Conservation (phyloP, 2,329 filamentous ascomycete genomes). For the Huntiella abstrusa region DNA sequence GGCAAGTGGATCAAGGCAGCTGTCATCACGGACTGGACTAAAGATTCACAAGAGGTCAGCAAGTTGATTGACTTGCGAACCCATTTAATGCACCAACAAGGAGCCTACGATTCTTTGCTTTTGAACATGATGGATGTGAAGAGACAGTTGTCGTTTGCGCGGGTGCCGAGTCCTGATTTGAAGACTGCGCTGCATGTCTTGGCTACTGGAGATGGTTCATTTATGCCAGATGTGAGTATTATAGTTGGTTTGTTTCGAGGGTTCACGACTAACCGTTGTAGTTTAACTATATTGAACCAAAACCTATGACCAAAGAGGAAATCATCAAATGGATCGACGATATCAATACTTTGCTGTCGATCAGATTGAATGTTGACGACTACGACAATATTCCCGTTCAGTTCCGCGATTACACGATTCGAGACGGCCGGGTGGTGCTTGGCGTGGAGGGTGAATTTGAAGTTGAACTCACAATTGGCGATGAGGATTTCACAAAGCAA, state of each 20-base stretch:
- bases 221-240: constrained; percentile 55
- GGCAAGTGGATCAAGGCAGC: constrained; percentile 84
- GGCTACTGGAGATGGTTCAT: constrained; percentile 55
- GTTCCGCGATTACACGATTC: constrained; percentile 60
- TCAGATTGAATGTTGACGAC: constrained; percentile 72
- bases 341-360: constrained; percentile 65
- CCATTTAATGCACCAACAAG: constrained; percentile 48
- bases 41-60: constrained; percentile 58
- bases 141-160: constrained; percentile 48
- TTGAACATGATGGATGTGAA: constrained; percentile 53
- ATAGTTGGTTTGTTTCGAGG: neutral
- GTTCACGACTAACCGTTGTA: constrained; percentile 21
- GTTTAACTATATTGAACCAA: constrained; percentile 60
- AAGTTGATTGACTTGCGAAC: constrained; percentile 73
- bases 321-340: constrained; percentile 58
- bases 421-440: constrained; percentile 81
- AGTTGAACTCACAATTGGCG: constrained; percentile 75
- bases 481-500: constrained; percentile 64
- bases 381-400: constrained; percentile 54
- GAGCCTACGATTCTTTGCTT: constrained; percentile 40
- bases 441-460: constrained; percentile 71
- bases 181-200: constrained; percentile 75
- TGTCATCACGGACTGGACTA: constrained; percentile 79
- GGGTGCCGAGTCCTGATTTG: constrained; percentile 76
- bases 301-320: constrained; percentile 50